Conservation (phyloP, 345 rosid genomes). For the Abelmoschus esculentus region DNA sequence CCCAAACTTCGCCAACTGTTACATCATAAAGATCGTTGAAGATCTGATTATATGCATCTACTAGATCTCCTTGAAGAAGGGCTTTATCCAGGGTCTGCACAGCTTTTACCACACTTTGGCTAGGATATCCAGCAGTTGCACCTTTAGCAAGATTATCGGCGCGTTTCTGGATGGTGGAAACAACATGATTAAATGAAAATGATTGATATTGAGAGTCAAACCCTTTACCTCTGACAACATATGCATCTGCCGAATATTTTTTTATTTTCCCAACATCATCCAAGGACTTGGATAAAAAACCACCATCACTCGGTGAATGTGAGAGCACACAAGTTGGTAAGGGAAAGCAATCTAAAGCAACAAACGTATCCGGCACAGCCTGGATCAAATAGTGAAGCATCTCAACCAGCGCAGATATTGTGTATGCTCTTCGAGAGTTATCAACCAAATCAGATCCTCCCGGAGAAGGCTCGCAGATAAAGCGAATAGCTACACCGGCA, state of each 20-base stretch:
- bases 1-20: conserved; percentile 74
- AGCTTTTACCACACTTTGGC: conserved; percentile 72
- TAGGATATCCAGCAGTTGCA: conserved; percentile 60
- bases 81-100: conserved; percentile 86
- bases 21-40: conserved; percentile 74
- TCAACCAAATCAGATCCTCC: conserved; percentile 92
- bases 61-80: conserved; percentile 66
- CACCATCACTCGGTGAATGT: conserved; percentile 56
- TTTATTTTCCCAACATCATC: conserved; percentile 61
- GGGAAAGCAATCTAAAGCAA: conserved; percentile 91
- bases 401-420: conserved; percentile 78
- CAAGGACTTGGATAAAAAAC: conserved; percentile 55
- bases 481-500: conserved; percentile 67
- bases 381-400: conserved; percentile 85
- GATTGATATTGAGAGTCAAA: conserved; percentile 71
- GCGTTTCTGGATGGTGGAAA: conserved; percentile 61
- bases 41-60: conserved; percentile 54
- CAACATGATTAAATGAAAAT: conserved; percentile 58
- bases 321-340: conserved; percentile 71
- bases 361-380: conserved; percentile 93
- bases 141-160: conserved; percentile 74
- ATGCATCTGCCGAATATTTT: conserved; percentile 43
- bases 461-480: conserved; percentile 78
- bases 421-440: conserved; percentile 93
- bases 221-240: conserved; percentile 48